phyloP scores from a whole-genome alignment of 2,329 filamentous ascomycete species.

The Pseudopyrenochaeta lycopersici region DNA sequence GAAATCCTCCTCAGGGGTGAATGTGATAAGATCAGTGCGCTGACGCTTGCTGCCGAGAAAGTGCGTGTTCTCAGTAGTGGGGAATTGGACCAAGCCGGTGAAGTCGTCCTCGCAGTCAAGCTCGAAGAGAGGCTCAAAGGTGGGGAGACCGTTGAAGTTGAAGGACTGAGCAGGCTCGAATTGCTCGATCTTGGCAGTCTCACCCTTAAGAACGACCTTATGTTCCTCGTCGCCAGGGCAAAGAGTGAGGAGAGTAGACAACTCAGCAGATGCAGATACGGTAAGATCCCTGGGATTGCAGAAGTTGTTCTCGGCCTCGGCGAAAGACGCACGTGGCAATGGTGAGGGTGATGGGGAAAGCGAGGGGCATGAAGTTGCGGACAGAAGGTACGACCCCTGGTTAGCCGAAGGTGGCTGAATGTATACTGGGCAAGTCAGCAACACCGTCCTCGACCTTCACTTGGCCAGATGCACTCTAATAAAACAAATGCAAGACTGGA shows the following conservation, averaged over 20 bases:
- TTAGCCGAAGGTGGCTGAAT: slow-evolving; percentile 73
- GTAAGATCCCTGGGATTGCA: slow-evolving; percentile 92
- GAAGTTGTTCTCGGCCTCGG: slow-evolving; percentile 80
- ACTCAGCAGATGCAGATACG: slow-evolving; percentile 70
- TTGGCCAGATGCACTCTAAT: not conserved
- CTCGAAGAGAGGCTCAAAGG: slow-evolving; percentile 87
- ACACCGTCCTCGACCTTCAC: slow-evolving; percentile 6
- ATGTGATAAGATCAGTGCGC: slow-evolving; percentile 72
- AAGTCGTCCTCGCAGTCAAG: slow-evolving; percentile 93
- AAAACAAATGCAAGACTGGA: not conserved
- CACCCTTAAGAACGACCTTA: slow-evolving; percentile 60
- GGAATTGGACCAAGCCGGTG: slow-evolving; percentile 76
- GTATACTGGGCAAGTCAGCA: slow-evolving; percentile 62
- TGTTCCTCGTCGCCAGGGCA: slow-evolving; percentile 71
- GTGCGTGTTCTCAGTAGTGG: slow-evolving; percentile 65
- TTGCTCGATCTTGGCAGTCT: slow-evolving; percentile 47
- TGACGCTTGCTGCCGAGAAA: slow-evolving; percentile 74
- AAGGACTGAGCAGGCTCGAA: slow-evolving; percentile 44
- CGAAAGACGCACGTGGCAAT: slow-evolving; percentile 72
- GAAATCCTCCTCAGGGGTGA: slow-evolving; percentile 75
- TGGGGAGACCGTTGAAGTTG: slow-evolving; percentile 68
- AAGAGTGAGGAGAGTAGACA: slow-evolving; percentile 70
- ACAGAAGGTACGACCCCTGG: slow-evolving; percentile 74
- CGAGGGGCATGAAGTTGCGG: slow-evolving; percentile 78
- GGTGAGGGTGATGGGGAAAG: slow-evolving; percentile 88